Conservation (phyloP, 2,329 filamentous ascomycete species). For the Aspergillus sergii region DNA sequence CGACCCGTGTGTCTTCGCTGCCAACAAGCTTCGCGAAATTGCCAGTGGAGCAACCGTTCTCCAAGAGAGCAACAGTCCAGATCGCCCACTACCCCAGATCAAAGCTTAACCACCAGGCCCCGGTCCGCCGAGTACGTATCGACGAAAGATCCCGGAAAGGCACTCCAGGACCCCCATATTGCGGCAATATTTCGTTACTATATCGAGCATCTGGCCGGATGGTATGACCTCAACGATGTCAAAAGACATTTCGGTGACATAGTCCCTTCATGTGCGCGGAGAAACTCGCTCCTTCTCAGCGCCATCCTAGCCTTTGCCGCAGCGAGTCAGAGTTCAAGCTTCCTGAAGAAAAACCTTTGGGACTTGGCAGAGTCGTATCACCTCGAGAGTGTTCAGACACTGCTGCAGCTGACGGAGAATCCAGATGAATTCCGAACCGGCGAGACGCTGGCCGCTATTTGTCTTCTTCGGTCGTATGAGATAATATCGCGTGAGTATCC, state of each 20-base stretch:
- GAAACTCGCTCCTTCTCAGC: slow-evolving; percentile 47
- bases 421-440: slow-evolving; percentile 38
- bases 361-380: slow-evolving; percentile 46
- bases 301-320: slow-evolving; percentile 51
- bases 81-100: neutral
- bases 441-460: slow-evolving; percentile 50
- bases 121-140: slow-evolving; percentile 8
- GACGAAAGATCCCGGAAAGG: slow-evolving; percentile 9
- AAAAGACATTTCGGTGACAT: slow-evolving; percentile 36
- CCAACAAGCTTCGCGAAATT: slow-evolving; percentile 4
- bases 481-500: slow-evolving; percentile 46
- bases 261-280: slow-evolving; percentile 42
- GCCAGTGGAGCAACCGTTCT: slow-evolving; percentile 6
- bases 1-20: slow-evolving; percentile 6
- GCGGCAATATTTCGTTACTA: slow-evolving; percentile 44
- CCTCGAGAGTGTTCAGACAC: slow-evolving; percentile 39
- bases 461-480: slow-evolving; percentile 53
- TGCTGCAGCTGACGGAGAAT: slow-evolving; percentile 42
- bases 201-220: slow-evolving; percentile 40
- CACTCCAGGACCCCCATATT: slow-evolving; percentile 11
- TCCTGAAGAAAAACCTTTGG: slow-evolving; percentile 18
- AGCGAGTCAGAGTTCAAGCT: slow-evolving; percentile 39
- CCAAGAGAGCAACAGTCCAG: neutral
- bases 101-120: neutral
- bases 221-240: slow-evolving; percentile 53